phyloP scores from a whole-genome alignment of 2,329 filamentous ascomycete genomes.

The Colletotrichum trifolii region DNA sequence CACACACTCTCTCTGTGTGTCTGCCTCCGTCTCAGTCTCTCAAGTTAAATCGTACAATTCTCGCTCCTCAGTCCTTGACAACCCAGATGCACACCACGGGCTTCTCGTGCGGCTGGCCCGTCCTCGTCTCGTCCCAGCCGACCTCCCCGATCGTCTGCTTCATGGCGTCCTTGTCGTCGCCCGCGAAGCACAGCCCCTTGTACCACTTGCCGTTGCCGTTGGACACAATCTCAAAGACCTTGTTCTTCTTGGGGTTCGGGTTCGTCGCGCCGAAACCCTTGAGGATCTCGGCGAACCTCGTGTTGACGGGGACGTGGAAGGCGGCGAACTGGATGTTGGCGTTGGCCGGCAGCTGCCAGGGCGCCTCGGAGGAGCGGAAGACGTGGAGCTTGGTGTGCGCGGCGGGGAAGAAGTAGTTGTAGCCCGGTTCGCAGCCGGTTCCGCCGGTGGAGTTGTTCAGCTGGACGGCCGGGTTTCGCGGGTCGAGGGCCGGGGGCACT shows the following conservation, averaged over 20 bases:
- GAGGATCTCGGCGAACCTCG: constrained; percentile 67
- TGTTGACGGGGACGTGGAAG: constrained; percentile 63
- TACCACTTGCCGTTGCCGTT: constrained; percentile 70
- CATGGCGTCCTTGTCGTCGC: constrained; percentile 60
- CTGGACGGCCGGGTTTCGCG: constrained; percentile 61
- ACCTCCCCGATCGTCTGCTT: constrained; percentile 63
- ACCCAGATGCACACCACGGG: constrained; percentile 71
- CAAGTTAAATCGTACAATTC: not conserved
- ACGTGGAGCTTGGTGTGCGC: constrained; percentile 71
- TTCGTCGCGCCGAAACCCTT: constrained; percentile 68
- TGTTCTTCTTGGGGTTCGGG: constrained; percentile 61
- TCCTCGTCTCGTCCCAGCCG: constrained; percentile 67
- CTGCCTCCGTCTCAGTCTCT: too few species aligned
- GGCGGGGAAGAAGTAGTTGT: constrained; percentile 70
- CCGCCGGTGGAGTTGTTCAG: constrained; percentile 69
- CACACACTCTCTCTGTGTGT: too few species aligned
- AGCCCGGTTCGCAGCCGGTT: constrained; percentile 69
- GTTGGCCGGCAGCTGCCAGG: constrained; percentile 62
- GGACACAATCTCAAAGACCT: constrained; percentile 65
- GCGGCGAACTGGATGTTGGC: constrained; percentile 59
- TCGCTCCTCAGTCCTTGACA: constrained; percentile 57
- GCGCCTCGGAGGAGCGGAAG: constrained; percentile 60
- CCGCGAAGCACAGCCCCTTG: constrained; percentile 62
- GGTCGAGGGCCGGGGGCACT: constrained; percentile 54
- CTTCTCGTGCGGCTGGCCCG: constrained; percentile 59